Conservation (phyloP, 768 basidiomycete genomes). For the Termitomyces sp. region DNA sequence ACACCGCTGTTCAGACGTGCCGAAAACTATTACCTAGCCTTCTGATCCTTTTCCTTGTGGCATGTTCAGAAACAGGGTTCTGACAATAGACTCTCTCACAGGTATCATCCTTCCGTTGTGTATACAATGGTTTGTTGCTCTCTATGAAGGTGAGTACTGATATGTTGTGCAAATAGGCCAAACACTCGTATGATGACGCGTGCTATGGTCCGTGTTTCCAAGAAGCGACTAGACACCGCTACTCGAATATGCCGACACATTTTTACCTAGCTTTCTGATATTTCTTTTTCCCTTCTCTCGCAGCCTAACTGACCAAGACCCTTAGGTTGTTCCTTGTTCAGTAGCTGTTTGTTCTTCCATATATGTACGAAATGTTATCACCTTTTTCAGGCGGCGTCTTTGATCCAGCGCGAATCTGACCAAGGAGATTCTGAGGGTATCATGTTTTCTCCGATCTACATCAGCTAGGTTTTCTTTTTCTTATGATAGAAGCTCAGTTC, state of each 20-base stretch:
- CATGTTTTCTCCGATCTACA: background rate
- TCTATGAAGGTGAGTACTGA: conserved; percentile 8
- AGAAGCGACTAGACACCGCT: conserved; percentile 88
- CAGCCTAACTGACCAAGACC: background rate
- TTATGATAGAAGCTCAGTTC: background rate
- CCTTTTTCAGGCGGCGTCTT: background rate
- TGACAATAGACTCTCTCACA: conserved; percentile 1
- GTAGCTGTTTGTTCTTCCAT: background rate
- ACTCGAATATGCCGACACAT: conserved; percentile 64
- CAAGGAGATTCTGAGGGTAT: background rate
- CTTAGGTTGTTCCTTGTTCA: background rate
- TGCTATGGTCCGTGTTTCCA: conserved; percentile 94
- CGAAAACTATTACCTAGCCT: conserved; percentile 80
- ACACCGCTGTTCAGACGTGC: conserved; percentile 75
- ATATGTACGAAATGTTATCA: background rate
- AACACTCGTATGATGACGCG: conserved; percentile 41
- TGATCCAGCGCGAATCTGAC: background rate
- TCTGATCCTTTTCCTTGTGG: conserved; percentile 77
- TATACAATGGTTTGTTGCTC: background rate
- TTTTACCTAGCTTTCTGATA: conserved; percentile 71
- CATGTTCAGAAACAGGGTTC: conserved; percentile 23
- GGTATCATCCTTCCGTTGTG: background rate
- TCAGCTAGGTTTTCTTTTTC: background rate
- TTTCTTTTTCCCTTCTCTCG: background rate
- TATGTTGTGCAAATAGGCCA: background rate